Evolutionary conservation across 75 land plant species (phyloP).

Genomic region (Pinus taeda): DNA sequence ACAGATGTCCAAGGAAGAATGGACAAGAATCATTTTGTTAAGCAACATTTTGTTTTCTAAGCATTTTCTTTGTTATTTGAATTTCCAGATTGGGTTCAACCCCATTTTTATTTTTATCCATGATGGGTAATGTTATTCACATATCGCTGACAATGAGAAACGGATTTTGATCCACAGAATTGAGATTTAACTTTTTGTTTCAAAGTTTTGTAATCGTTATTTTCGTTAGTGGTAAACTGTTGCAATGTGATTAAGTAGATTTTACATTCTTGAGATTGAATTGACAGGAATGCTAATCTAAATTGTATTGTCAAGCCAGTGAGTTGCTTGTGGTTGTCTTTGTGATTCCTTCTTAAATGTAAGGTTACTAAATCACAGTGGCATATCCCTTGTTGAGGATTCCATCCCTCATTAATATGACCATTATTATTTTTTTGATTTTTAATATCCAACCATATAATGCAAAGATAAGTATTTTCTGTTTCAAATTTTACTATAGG

Average conservation of each 20-base stretch:
- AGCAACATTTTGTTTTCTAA: not conserved
- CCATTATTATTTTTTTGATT: too few relatives aligned
- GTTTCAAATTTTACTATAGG: not conserved
- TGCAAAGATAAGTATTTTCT: too few relatives aligned
- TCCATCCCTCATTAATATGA: not conserved
- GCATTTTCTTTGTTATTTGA: not conserved
- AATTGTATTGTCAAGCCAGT: not conserved
- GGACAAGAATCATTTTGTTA: not conserved
- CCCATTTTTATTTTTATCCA: not conserved
- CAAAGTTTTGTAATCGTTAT: too few relatives aligned
- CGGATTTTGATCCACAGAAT: not conserved
- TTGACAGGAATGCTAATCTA: not conserved
- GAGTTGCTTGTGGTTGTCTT: not conserved
- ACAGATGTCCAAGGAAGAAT: not conserved
- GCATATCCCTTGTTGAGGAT: not conserved
- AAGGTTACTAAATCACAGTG: not conserved
- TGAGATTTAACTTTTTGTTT: not conserved
- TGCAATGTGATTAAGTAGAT: not conserved
- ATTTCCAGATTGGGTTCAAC: not conserved
- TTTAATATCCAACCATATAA: too few relatives aligned
- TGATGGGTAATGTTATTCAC: not conserved
- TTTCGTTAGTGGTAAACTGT: not conserved
- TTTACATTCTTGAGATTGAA: not conserved
- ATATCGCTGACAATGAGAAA: not conserved
- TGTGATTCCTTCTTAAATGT: not conserved